Evolutionary conservation across 164 flowering plant genomes (phyloP), one percentile per base, ranked within the genome.

Genomic region (Liquidambar formosana): DNA sequence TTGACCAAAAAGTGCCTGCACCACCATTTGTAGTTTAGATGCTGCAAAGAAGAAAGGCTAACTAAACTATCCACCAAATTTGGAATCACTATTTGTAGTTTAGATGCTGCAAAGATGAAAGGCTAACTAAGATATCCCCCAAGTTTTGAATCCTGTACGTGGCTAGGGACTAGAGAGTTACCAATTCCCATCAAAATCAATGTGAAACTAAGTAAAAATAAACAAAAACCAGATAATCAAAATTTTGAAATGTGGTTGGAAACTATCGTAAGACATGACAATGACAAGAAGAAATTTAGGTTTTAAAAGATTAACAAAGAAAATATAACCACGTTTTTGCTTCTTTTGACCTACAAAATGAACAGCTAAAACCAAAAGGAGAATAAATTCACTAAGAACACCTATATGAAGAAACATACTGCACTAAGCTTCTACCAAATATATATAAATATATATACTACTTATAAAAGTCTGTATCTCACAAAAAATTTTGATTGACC

Each of bases 1-100:
- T 51, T 52, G 47, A 65, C 68, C 70, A 49, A 61, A 76, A 63
- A 54, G 56, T 75, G 19, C 78, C 78, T 71, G 75, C 79, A 76
- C 71, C 49, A 72, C 66, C 78, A 67, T 67, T 58, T 41, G 62
- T 41, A 58, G 61, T 71, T 75, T 63, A 70, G 74, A 70, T 21
- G 19, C 53, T 38, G 18, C 4, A 48, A 57, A 62, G 12, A 45
- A 15, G 47, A 64, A 65, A 33, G 46, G 19, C 58, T 56, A 62
- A 59, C 69, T 57, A 57, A 52, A 28, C 66, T 33, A 63, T 65
- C 52, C 43, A 25, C 25, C 41, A 59, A 12, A 47, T 28, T 44
- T 33, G 4, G 41, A 33, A 76, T 71, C 49, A 72, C 66, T 75
- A 67, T 67, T 58, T 41, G 57, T 41, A 58, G 61, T 66, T 75